A percentile compares a stretch with the other conserved stretches of the same genome.
These are phyloP conservation scores for Talaromyces rugulosus DNA, from an alignment of 2,329 filamentous ascomycete genomes.

Conservation along the genomic window DNA sequence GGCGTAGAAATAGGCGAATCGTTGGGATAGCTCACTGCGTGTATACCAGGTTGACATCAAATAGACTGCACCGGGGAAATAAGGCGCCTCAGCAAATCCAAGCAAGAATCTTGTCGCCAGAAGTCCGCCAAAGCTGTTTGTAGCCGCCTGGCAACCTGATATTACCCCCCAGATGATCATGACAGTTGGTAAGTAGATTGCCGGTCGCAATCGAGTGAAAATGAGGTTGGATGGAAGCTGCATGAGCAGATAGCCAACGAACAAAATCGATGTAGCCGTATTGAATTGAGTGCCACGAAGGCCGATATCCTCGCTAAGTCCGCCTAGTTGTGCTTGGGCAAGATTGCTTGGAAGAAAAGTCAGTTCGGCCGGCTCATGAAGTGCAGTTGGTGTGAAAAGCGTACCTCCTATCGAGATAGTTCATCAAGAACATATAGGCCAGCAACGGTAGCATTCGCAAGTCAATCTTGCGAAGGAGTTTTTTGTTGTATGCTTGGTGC, in stretches of 20 bases:
- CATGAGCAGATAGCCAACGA: conserved; percentile 49
- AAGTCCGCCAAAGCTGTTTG: conserved; percentile 20
- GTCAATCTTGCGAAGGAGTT: conserved; percentile 15
- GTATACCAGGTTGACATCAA: conserved; percentile 31
- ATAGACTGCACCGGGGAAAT: conserved; percentile 31
- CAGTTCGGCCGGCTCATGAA: no score
- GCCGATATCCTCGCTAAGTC: conserved; percentile 43
- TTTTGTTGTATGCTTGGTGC: conserved; percentile 1
- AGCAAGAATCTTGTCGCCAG: conserved; percentile 26
- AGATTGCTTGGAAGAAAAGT: conserved; percentile 57
- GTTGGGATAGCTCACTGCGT: conserved; percentile 22
- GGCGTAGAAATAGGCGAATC: conserved; percentile 53
- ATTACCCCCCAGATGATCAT: conserved; percentile 20
- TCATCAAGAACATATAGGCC: conserved; percentile 13
- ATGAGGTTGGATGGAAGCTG: conserved; percentile 53
- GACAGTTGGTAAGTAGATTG: conserved; percentile 39
- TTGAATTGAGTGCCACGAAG: conserved; percentile 46
- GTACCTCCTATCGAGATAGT: conserved; percentile 12
- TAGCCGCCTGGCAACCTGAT: conserved; percentile 20
- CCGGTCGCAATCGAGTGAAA: conserved; percentile 48
- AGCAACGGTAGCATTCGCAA: conserved; percentile 15
- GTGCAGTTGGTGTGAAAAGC: no score
- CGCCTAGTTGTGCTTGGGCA: conserved; percentile 68
- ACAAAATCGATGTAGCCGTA: conserved; percentile 50
- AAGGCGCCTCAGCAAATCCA: conserved; percentile 24